phyloP scores from a whole-genome alignment of 495 filamentous ascomycete genomes.

The Aspergillus kassunensis region DNA sequence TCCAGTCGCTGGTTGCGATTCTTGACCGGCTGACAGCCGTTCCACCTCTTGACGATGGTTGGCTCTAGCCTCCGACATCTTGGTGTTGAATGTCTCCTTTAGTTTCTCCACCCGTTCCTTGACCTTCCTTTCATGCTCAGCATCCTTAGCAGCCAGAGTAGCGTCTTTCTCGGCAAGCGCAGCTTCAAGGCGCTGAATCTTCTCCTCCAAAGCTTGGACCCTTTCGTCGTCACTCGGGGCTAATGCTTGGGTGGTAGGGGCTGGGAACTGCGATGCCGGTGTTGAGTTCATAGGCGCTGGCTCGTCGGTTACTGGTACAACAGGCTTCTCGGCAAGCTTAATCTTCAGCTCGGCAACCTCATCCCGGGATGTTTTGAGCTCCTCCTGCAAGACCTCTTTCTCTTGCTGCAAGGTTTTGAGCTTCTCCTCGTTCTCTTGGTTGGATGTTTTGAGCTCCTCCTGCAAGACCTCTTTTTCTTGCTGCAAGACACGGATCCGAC shows the following conservation, averaged over 20 bases:
- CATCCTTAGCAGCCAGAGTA: constrained; percentile 32
- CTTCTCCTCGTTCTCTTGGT: too few species aligned
- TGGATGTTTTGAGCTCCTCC: constrained; percentile 41
- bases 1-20: constrained; percentile 17
- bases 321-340: constrained; percentile 31
- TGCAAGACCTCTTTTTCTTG: constrained; percentile 48
- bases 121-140: constrained; percentile 52
- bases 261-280: constrained; percentile 38
- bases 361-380: constrained; percentile 43
- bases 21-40: constrained; percentile 56
- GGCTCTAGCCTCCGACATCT: constrained; percentile 58
- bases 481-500: constrained; percentile 50
- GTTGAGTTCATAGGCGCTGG: constrained; percentile 32
- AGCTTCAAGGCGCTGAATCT: constrained; percentile 46
- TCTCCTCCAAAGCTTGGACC: constrained; percentile 42
- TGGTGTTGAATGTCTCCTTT: constrained; percentile 66
- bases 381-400: constrained; percentile 46
- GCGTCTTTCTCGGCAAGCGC: constrained; percentile 46
- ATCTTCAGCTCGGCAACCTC: constrained; percentile 38
- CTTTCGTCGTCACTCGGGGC: constrained; percentile 30
- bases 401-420: too few species aligned
- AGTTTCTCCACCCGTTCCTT: constrained; percentile 67
- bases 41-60: constrained; percentile 56
- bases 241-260: constrained; percentile 20
- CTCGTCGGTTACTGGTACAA: constrained; percentile 19